Percentiles rank a stretch among this genome's conserved stretches.
Evolutionary conservation across 2,329 filamentous ascomycete genomes (phyloP).

Genomic region (Fusarium begoniae): DNA sequence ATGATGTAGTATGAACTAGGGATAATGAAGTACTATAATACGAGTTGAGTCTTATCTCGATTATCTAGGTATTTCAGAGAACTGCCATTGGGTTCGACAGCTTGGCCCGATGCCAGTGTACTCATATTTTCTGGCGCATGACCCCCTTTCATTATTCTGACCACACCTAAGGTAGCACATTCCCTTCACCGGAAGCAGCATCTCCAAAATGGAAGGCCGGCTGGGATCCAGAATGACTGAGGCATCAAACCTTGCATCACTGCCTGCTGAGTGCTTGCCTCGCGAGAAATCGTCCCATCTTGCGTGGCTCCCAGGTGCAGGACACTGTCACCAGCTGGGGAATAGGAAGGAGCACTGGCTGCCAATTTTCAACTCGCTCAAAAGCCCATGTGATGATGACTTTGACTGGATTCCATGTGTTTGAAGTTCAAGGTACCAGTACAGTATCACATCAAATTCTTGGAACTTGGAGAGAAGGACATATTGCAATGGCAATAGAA

Average conservation of each 20-base stretch:
- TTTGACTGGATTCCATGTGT: neutral
- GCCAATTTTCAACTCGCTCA: neutral
- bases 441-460: neutral
- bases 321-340: neutral
- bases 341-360: neutral
- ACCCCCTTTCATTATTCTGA: neutral
- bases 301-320: neutral
- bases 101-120: neutral
- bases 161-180: neutral
- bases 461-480: neutral
- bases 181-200: neutral
- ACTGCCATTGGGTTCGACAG: neutral
- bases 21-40: neutral
- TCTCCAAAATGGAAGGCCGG: neutral
- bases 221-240: neutral
- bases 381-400: neutral
- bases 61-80: neutral
- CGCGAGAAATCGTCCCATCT: neutral
- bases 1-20: slow-evolving; percentile 36
- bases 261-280: neutral
- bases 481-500: neutral
- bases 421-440: neutral
- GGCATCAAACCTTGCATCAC: neutral
- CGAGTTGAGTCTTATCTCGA: neutral
- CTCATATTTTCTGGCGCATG: neutral